Conservation (phyloP, 2,329 filamentous ascomycete genomes). For the Boeremia exigua region DNA sequence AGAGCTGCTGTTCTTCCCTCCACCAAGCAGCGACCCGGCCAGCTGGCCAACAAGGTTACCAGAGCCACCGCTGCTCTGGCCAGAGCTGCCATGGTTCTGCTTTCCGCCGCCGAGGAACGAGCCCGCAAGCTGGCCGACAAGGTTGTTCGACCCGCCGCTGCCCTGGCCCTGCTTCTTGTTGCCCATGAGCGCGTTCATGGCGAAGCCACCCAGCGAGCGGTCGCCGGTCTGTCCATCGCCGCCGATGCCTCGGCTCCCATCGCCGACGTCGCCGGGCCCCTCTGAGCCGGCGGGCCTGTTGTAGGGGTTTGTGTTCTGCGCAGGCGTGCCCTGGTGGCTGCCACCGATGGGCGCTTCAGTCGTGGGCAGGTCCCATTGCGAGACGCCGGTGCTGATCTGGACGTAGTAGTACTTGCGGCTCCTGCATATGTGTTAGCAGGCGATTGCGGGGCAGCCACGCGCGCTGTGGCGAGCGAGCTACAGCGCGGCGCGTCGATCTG, state of each 20-base stretch:
- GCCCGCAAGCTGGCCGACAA: constrained; percentile 63
- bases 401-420: constrained; percentile 59
- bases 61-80: constrained; percentile 43
- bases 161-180: constrained; percentile 40
- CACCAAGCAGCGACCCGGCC: constrained; percentile 56
- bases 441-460: constrained; percentile 23
- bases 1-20: constrained; percentile 47
- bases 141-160: constrained; percentile 45
- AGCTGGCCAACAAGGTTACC: constrained; percentile 59
- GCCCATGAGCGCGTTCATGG: constrained; percentile 63
- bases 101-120: constrained; percentile 48
- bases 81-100: constrained; percentile 39
- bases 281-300: constrained; percentile 55
- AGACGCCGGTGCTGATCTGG: constrained; percentile 72
- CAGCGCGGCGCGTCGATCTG: constrained; percentile 3
- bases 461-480: constrained; percentile 19
- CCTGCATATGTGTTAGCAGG: constrained; percentile 34
- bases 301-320: constrained; percentile 65
- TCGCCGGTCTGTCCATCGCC: constrained; percentile 62
- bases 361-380: constrained; percentile 76
- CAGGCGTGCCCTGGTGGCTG: constrained; percentile 55
- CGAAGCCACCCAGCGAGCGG: constrained; percentile 64
- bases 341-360: constrained; percentile 66
- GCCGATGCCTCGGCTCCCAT: constrained; percentile 56
- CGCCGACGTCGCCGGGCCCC: constrained; percentile 39